Conservation (phyloP, 257 asterid species). For the Penstemon eatonii region DNA sequence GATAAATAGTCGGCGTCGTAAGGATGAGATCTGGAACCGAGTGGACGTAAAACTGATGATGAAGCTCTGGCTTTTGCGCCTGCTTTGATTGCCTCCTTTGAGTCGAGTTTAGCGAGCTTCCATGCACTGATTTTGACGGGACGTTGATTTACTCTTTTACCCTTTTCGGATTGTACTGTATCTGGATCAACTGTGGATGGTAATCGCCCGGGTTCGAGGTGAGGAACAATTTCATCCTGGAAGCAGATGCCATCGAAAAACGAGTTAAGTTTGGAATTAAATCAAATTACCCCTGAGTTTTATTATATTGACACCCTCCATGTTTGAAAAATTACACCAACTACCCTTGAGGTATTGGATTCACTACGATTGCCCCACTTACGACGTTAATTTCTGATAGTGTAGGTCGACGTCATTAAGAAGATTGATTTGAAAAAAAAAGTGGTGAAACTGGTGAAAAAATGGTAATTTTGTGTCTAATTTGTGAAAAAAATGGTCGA, state of each 20-base stretch:
- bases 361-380: no score
- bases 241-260: not conserved
- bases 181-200: conserved; percentile 97
- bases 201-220: conserved; percentile 84
- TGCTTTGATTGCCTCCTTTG: conserved; percentile 82
- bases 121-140: conserved; percentile 89
- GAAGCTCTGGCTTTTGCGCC: conserved; percentile 96
- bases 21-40: conserved; percentile 55
- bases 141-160: conserved; percentile 61
- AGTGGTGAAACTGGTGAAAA: no score
- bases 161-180: conserved; percentile 53
- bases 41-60: conserved; percentile 81
- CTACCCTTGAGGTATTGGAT: no score
- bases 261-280: no score
- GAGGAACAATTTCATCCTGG: conserved; percentile 90
- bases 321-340: no score
- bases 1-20: conserved; percentile 61
- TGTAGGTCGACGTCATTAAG: no score
- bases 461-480: no score
- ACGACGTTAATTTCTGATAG: no score
- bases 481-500: no score
- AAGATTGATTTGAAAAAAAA: no score
- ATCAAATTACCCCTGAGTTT: no score
- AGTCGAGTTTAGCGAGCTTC: conserved; percentile 90
- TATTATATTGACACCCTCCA: no score